Evolutionary conservation across 2,329 filamentous ascomycete genomes (phyloP), one percentile per base, ranked within the genome.

Genomic region (Fusarium miscanthi): DNA sequence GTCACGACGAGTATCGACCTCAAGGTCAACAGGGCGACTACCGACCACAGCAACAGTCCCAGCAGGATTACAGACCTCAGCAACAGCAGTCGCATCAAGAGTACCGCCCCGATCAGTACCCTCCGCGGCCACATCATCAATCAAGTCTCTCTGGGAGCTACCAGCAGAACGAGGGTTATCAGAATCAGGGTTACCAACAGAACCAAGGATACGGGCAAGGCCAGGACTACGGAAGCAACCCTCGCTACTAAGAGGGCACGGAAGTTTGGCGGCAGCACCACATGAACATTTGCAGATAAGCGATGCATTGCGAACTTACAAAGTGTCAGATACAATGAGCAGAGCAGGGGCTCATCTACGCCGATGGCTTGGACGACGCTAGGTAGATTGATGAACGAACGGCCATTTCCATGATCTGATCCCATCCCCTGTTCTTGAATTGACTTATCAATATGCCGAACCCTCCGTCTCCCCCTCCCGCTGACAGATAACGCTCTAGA

Each of bases 71-170:
- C 30, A 63, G 58, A 10, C 64, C 64, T 45, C 54, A 72, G 6
- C 74, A 77, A 19, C 56, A 77, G 31, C 56, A 64, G 11, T 30
- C 53, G 5, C 51, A 62, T 11, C 72, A 75, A 45, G 63, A 67
- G 21, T 75, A 80, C 41, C 73, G 77, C 5, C 71, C 76, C 6
- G 70, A 76, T 11, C 74, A 78, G 12, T 72, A 74, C 6, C 71
- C 60, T 5, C 63, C 64, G 8, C 63, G 63, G 1, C 45, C 53
- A 5, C 71, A 74, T 14, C 63, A 72, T 8, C 63, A 65, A 19
- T 52, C 53, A 17, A 51, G 48, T 2, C 74, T 77, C 40, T 43
- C 56, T n/a, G 74, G 75, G 35, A 58, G 54, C 49, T 74, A 79
- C 38, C 75, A 66, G 30, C 71, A 75, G 48, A 74, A 69, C 21